These are phyloP conservation scores for Hirschfeldia incana DNA, from an alignment of 345 rosid species.

Conservation along the genomic window DNA sequence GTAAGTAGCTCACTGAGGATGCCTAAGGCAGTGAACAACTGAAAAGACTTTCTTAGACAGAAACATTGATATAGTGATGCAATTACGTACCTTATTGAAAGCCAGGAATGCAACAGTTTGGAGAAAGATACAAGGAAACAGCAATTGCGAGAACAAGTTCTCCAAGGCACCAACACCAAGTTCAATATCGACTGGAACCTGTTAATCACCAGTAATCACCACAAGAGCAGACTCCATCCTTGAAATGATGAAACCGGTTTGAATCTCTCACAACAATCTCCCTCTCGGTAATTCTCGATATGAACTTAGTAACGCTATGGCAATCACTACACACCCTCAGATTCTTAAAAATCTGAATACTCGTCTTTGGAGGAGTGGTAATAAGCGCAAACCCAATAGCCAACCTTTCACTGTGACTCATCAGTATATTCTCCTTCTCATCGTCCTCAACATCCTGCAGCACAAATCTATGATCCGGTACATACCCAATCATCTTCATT, in stretches of 20 bases:
- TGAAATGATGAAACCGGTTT: slow-evolving; percentile 55
- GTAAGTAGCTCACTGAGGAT: no score
- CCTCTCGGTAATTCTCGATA: slow-evolving; percentile 32
- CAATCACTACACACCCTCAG: slow-evolving; percentile 46
- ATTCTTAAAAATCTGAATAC: slow-evolving; percentile 55
- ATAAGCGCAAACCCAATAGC: slow-evolving; percentile 58
- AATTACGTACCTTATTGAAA: no score
- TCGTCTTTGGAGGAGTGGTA: slow-evolving; percentile 44
- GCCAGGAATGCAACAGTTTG: no score
- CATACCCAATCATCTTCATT: slow-evolving; percentile 52
- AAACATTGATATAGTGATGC: no score
- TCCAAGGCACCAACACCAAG: neutral
- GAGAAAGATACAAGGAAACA: no score
- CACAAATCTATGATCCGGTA: slow-evolving; percentile 53
- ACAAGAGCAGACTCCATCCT: slow-evolving; percentile 53
- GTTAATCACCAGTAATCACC: slow-evolving; percentile 55
- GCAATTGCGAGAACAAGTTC: neutral
- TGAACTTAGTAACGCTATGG: slow-evolving; percentile 30
- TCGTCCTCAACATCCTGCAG: slow-evolving; percentile 67
- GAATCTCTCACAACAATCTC: slow-evolving; percentile 36
- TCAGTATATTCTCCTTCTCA: slow-evolving; percentile 62
- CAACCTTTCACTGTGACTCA: slow-evolving; percentile 55
- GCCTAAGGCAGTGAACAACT: no score
- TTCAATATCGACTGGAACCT: neutral
- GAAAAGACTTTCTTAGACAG: no score